These are phyloP conservation scores for Pythium angustatum DNA, from an alignment of 352 stramenopile species.

Conservation along the genomic window DNA sequence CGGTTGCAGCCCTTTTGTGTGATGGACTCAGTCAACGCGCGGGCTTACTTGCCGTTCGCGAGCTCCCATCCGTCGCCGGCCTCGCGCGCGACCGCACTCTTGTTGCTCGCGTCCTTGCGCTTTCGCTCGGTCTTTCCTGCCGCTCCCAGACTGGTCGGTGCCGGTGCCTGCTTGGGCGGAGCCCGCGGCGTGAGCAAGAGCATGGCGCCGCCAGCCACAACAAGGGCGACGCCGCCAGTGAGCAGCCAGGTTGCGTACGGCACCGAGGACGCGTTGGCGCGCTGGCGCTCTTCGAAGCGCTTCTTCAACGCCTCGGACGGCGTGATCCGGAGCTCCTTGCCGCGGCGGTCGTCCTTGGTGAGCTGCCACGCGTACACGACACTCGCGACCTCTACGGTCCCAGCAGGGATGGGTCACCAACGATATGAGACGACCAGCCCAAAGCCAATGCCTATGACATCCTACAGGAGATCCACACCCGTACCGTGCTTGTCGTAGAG, in stretches of 20 bases:
- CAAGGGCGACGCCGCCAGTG: conserved; percentile 44
- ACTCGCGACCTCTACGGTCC: conserved; percentile 45
- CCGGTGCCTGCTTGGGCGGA: conserved; percentile 19
- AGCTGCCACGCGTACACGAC: conserved; percentile 68
- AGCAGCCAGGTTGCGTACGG: conserved; percentile 44
- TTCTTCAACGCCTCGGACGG: conserved; percentile 39
- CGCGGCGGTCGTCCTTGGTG: conserved; percentile 31
- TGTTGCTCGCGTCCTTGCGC: conserved; percentile 18
- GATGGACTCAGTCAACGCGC: too few species aligned
- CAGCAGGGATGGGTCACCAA: too few species aligned
- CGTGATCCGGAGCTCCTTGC: conserved; percentile 50
- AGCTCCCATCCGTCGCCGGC: conserved; percentile 50
- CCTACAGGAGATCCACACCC: not conserved
- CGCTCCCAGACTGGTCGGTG: conserved; percentile 11
- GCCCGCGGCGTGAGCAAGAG: conserved; percentile 10
- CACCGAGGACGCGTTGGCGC: conserved; percentile 5
- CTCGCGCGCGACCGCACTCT: conserved; percentile 29
- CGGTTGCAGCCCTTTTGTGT: not conserved
- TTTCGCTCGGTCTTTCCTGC: conserved; percentile 10
- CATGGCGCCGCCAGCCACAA: conserved; percentile 48
- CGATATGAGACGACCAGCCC: too few species aligned
- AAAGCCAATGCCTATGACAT: not conserved
- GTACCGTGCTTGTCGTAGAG: conserved; percentile 36
- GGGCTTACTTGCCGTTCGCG: conserved; percentile 37
- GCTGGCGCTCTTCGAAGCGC: conserved; percentile 31